A percentile compares a stretch with the other conserved stretches of the same genome.
These are phyloP conservation scores for Cantharellus anzutake DNA, from an alignment of 768 basidiomycete species.

Conservation along the genomic window DNA sequence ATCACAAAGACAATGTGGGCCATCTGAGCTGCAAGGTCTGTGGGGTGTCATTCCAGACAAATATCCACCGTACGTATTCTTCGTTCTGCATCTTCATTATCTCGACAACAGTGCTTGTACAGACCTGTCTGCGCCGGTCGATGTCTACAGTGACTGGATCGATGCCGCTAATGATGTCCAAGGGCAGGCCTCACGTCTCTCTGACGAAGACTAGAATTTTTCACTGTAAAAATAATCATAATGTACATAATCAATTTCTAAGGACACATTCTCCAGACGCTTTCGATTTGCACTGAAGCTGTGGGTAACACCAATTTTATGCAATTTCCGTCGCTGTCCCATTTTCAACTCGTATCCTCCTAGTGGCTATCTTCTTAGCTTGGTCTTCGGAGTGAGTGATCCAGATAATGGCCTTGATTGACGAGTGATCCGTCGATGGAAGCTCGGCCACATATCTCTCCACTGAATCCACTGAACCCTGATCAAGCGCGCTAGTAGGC, in stretches of 20 bases:
- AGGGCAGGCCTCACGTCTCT: not conserved
- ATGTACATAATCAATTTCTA: not conserved
- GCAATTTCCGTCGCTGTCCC: not conserved
- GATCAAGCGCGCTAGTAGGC: conserved; percentile 77
- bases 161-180: conserved; percentile 8
- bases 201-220: not conserved
- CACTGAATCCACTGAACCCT: conserved; percentile 40
- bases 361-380: conserved; percentile 36
- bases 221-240: not conserved
- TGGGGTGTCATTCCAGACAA: conserved; percentile 74
- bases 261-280: no score
- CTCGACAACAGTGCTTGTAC: conserved; percentile 1
- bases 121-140: conserved; percentile 78
- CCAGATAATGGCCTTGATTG: conserved; percentile 62
- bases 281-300: no score
- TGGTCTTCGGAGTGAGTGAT: conserved; percentile 80
- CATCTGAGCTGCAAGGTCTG: conserved; percentile 69
- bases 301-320: no score
- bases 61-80: conserved; percentile 51
- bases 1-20: conserved; percentile 70
- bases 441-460: conserved; percentile 40
- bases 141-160: conserved; percentile 86
- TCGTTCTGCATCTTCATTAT: conserved; percentile 2
- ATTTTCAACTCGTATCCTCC: not conserved
- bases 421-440: conserved; percentile 27